Conservation (phyloP, 768 basidiomycete species). For the Leucocoprinus sp. region DNA sequence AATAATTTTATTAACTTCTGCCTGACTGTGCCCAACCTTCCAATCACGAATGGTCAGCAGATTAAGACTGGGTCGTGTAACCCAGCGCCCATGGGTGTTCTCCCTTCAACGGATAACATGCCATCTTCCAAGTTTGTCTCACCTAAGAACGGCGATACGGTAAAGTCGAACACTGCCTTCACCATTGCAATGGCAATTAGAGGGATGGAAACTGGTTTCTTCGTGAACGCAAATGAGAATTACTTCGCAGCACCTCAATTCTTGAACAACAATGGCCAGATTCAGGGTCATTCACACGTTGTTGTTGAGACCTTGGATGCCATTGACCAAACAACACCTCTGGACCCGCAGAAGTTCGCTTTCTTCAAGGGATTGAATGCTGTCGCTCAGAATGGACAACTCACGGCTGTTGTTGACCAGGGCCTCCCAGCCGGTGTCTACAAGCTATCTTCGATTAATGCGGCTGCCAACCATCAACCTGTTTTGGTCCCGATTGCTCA, state of each 20-base stretch:
- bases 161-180: slow-evolving; percentile 41
- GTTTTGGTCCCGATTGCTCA: slow-evolving; percentile 51
- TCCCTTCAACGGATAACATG: slow-evolving; percentile 39
- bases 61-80: slow-evolving; percentile 51
- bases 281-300: slow-evolving; percentile 52
- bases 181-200: slow-evolving; percentile 39
- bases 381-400: slow-evolving; percentile 36
- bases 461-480: slow-evolving; percentile 53
- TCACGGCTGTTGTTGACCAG: slow-evolving; percentile 38
- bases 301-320: slow-evolving; percentile 42
- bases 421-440: slow-evolving; percentile 56
- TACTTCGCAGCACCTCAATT: slow-evolving; percentile 51
- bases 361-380: slow-evolving; percentile 50
- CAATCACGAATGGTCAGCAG: slow-evolving; percentile 50
- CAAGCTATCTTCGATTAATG: slow-evolving; percentile 50
- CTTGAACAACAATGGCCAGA: slow-evolving; percentile 38
- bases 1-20: slow-evolving; percentile 66
- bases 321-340: slow-evolving; percentile 34
- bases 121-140: slow-evolving; percentile 43
- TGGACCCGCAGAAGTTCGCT: slow-evolving; percentile 42
- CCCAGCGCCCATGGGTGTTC: slow-evolving; percentile 49
- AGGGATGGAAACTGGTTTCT: slow-evolving; percentile 40
- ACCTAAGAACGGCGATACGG: slow-evolving; percentile 36
- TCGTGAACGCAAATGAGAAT: slow-evolving; percentile 43
- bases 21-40: slow-evolving; percentile 35